These are phyloP conservation scores for Eimeria praecox DNA, from an alignment of 169 alveolate genomes.

Conservation along the genomic window DNA sequence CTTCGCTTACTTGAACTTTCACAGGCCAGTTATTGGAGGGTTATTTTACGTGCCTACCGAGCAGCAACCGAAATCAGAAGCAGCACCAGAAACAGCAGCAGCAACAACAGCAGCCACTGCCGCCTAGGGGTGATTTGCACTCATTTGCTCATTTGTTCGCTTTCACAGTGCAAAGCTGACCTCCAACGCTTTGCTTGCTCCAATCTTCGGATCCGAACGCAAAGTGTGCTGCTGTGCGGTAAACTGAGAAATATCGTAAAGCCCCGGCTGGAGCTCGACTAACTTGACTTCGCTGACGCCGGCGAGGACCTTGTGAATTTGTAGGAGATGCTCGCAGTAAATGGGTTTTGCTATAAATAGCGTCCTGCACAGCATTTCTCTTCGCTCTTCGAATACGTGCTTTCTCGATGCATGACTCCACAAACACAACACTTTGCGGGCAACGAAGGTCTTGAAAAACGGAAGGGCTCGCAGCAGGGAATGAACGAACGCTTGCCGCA, in stretches of 20 bases:
- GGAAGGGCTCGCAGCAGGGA: conserved; percentile 76
- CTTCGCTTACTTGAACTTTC: background rate
- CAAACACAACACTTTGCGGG: conserved; percentile 47
- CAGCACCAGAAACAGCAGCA: background rate
- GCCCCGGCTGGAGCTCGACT: conserved; percentile 43
- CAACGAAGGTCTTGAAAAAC: conserved; percentile 74
- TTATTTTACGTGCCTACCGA: background rate
- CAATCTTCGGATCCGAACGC: conserved; percentile 74
- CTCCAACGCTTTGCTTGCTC: conserved; percentile 71
- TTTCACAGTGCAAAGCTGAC: conserved; percentile 29
- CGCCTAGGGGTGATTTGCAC: background rate
- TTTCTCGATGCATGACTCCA: conserved; percentile 70
- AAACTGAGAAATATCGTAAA: conserved; percentile 64
- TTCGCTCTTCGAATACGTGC: conserved; percentile 52
- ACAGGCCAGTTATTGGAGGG: background rate
- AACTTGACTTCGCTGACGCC: conserved; percentile 62
- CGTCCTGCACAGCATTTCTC: conserved; percentile 63
- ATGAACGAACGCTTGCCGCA: conserved; percentile 77
- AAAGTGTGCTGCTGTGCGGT: conserved; percentile 56
- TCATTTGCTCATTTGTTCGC: background rate
- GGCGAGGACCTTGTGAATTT: conserved; percentile 70
- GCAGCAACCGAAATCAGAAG: background rate
- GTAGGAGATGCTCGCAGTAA: conserved; percentile 15
- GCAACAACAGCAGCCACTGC: background rate
- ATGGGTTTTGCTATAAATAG: conserved; percentile 77